These are phyloP conservation scores for Leccinum solheimii DNA, from an alignment of 1,284 basidiomycete genomes.

Conservation along the genomic window DNA sequence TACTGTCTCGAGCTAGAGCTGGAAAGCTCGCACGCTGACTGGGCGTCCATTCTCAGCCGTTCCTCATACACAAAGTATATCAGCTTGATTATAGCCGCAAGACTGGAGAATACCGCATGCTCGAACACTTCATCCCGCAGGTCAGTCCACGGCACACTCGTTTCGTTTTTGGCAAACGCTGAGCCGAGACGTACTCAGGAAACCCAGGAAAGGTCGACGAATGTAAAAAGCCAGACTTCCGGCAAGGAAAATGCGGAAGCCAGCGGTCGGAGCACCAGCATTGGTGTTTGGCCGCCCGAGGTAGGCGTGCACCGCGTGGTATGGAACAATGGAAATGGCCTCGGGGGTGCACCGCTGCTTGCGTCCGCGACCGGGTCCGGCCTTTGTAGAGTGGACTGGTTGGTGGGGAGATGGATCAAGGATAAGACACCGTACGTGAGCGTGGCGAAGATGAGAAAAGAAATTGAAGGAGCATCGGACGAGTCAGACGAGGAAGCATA, in stretches of 20 bases:
- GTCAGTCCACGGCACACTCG: constrained; percentile 36
- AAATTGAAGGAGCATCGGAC: constrained; percentile 36
- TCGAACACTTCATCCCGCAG: constrained; percentile 80
- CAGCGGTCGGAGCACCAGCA: constrained; percentile 34
- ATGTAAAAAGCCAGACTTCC: constrained; percentile 35
- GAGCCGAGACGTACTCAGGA: constrained; percentile 42
- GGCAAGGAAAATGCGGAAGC: constrained; percentile 31
- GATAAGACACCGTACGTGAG: constrained; percentile 63
- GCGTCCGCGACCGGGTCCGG: constrained; percentile 83
- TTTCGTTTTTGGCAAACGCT: background rate
- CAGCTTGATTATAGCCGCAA: constrained; percentile 83
- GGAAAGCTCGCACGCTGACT: constrained; percentile 1
- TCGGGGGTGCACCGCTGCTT: constrained; percentile 65
- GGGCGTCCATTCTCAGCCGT: constrained; percentile 49
- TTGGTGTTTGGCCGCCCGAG: constrained; percentile 74
- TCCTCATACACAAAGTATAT: constrained; percentile 77
- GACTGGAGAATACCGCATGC: constrained; percentile 74
- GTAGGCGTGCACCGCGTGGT: constrained; percentile 72
- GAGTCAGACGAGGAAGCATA: constrained; percentile 38
- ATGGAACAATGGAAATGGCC: constrained; percentile 79
- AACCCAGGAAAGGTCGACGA: constrained; percentile 53
- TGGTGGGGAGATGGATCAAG: constrained; percentile 67
- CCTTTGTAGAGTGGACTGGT: constrained; percentile 78
- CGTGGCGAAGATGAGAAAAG: constrained; percentile 44
- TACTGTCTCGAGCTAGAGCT: background rate